phyloP scores from a whole-genome alignment of 345 rosid genomes.

The Euphorbia peplus region DNA sequence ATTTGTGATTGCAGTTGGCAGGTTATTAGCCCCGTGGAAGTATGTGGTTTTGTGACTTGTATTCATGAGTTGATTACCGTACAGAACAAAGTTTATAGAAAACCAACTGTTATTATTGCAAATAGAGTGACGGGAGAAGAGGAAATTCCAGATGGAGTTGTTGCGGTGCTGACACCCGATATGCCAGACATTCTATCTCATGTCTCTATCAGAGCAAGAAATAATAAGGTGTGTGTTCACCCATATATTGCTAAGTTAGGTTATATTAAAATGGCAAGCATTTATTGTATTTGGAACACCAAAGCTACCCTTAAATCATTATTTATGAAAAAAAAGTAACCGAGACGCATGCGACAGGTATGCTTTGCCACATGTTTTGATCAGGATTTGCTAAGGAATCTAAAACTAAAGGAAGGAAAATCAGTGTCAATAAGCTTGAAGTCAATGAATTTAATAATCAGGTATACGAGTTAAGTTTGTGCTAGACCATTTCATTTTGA shows the following conservation, averaged over 20 bases:
- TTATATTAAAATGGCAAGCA: background rate
- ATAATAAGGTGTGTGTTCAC: constrained; percentile 26
- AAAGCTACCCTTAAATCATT: constrained; percentile 1
- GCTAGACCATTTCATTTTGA: background rate
- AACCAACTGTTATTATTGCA: constrained; percentile 38
- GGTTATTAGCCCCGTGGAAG: constrained; percentile 46
- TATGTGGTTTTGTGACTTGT: constrained; percentile 29
- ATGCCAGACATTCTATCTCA: constrained; percentile 43
- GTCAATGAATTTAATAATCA: constrained; percentile 33
- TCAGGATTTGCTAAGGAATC: constrained; percentile 33
- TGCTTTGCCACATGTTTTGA: constrained; percentile 48
- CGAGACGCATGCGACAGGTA: constrained; percentile 22
- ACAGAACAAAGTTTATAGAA: constrained; percentile 38
- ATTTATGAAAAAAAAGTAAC: constrained; percentile 11
- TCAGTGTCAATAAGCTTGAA: constrained; percentile 27
- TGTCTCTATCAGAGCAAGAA: constrained; percentile 46
- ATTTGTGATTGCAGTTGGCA: constrained; percentile 38
- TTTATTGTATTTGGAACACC: constrained; percentile 9
- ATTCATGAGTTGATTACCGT: constrained; percentile 30
- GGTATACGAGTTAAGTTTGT: constrained; percentile 16
- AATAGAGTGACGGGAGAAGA: constrained; percentile 41
- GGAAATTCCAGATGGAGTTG: constrained; percentile 44
- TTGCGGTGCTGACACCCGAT: constrained; percentile 43
- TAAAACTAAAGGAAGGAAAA: constrained; percentile 38
- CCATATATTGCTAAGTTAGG: background rate